Evolutionary conservation across 306 rosid genomes (phyloP).

Genomic region (Vachellia collinsii): DNA sequence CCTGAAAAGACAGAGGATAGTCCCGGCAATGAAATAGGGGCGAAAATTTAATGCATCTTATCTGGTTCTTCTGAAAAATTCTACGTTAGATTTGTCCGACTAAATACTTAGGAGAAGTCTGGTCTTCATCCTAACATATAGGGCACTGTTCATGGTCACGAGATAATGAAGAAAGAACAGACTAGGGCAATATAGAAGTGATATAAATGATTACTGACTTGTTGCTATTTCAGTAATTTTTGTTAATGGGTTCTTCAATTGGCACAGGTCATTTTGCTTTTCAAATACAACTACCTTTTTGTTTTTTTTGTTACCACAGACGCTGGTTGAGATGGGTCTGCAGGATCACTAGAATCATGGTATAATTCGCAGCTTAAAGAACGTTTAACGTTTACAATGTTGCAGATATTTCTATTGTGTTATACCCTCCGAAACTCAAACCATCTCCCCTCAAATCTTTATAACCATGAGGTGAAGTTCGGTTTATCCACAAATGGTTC

Average conservation of each 20-base stretch:
- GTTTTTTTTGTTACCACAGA: background rate
- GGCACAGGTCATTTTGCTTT: background rate
- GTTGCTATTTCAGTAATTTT: conserved; percentile 30
- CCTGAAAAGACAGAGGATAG: conserved; percentile 5
- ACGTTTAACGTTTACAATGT: no score
- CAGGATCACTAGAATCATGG: background rate
- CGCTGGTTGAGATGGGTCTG: background rate
- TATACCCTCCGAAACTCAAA: conserved; percentile 49
- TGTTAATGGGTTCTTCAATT: conserved; percentile 37
- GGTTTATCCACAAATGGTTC: conserved; percentile 46
- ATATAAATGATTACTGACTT: conserved; percentile 7
- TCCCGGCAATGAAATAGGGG: background rate
- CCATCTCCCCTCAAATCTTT: conserved; percentile 27
- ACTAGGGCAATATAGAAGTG: conserved; percentile 25
- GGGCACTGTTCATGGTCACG: conserved; percentile 25
- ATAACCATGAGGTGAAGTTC: conserved; percentile 32
- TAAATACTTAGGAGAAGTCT: background rate
- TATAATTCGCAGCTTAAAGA: no score
- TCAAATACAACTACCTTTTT: background rate
- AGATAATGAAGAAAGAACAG: background rate
- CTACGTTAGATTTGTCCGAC: background rate
- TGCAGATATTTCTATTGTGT: conserved; percentile 25
- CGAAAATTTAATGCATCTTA: background rate
- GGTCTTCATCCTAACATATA: background rate
- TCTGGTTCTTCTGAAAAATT: background rate